phyloP scores from a whole-genome alignment of 306 rosid genomes.

The Macrotyloma uniflorum region DNA sequence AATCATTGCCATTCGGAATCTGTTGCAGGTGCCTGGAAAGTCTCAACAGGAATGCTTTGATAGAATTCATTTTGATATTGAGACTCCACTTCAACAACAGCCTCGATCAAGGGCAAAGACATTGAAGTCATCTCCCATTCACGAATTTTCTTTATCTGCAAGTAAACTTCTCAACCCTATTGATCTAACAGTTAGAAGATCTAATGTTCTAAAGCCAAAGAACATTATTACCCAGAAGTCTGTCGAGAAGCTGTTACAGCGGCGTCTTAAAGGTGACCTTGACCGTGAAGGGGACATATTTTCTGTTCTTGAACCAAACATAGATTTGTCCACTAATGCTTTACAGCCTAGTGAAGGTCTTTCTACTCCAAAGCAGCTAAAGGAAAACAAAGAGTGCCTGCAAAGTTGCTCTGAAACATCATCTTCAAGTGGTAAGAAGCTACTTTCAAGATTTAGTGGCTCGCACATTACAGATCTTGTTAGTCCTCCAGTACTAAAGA shows the following conservation, averaged over 20 bases:
- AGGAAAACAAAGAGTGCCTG: constrained; percentile 46
- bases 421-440: constrained; percentile 55
- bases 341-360: constrained; percentile 41
- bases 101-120: constrained; percentile 67
- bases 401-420: constrained; percentile 50
- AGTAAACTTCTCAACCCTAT: constrained; percentile 65
- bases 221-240: constrained; percentile 55
- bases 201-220: constrained; percentile 48
- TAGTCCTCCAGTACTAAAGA: constrained; percentile 84
- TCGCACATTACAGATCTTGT: constrained; percentile 44
- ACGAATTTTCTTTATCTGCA: constrained; percentile 59
- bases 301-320: constrained; percentile 71
- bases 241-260: constrained; percentile 51
- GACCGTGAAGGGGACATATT: constrained; percentile 72
- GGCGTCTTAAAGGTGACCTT: constrained; percentile 45
- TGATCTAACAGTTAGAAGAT: constrained; percentile 42
- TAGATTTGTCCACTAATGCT: constrained; percentile 44
- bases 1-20: constrained; percentile 34
- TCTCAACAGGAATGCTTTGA: constrained; percentile 92
- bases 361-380: constrained; percentile 61
- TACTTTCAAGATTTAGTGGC: constrained; percentile 60
- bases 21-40: constrained; percentile 83
- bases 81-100: constrained; percentile 68
- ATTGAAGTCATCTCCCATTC: constrained; percentile 52
- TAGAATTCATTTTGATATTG: constrained; percentile 59